Percentiles rank a stretch among this genome's conserved stretches.
Conservation (phyloP, 805 yeast species). For the Candida sithepensis region DNA sequence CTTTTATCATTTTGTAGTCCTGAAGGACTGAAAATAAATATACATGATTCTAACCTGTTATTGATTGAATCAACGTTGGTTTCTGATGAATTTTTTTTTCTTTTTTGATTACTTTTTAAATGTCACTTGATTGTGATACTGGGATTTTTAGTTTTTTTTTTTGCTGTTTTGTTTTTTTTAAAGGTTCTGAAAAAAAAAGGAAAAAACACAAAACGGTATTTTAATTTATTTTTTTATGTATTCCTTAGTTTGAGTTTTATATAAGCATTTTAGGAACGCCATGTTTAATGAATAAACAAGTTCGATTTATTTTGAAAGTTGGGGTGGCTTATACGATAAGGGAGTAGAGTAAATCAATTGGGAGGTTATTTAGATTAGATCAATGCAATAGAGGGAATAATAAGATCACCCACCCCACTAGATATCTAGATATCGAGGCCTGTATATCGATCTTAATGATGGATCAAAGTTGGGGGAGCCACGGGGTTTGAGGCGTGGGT, state of each 20-base stretch:
- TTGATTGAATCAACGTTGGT: not conserved
- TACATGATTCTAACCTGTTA: not conserved
- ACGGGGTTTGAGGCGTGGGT: too few relatives aligned
- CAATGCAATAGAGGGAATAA: not conserved
- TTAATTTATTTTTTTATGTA: slow-evolving; percentile 13
- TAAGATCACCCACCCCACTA: too few relatives aligned
- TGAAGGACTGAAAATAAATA: slow-evolving; percentile 13
- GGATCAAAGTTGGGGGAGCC: too few relatives aligned
- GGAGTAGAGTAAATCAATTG: too few relatives aligned
- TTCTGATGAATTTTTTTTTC: not conserved
- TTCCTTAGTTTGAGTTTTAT: slow-evolving; percentile 7
- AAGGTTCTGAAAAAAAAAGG: not conserved
- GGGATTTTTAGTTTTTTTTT: slow-evolving; percentile 3
- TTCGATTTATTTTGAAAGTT: slow-evolving; percentile 18
- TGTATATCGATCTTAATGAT: too few relatives aligned
- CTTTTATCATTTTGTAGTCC: slow-evolving; percentile 9
- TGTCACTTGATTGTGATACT: not conserved
- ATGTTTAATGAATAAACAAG: slow-evolving; percentile 41
- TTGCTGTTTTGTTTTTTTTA: too few relatives aligned
- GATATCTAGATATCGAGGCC: too few relatives aligned
- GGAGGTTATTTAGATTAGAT: not conserved
- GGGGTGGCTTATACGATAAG: not conserved
- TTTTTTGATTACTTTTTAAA: not conserved
- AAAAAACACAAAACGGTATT: not conserved
- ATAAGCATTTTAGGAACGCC: slow-evolving; percentile 32